Base-by-base conservation (phyloP, 352 stramenopile genomes). In the Thalassiosira hispida region DNA sequence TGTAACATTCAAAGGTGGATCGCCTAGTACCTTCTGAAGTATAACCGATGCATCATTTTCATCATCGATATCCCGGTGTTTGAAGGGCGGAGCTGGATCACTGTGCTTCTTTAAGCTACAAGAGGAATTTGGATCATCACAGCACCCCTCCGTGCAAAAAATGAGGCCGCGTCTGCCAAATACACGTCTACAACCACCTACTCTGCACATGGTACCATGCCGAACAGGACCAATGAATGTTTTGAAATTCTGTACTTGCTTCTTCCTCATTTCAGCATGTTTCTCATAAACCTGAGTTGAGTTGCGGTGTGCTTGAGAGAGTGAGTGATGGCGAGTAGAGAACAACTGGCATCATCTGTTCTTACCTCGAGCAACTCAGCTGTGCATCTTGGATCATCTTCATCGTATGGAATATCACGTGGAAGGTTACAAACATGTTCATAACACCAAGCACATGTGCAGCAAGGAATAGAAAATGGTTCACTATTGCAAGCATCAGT, bases 111-210 rank as follows among this genome's bases (percentile, higher is more conserved):
- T 77, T 1, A 68, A 73, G 23, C 35, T 59, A 31, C 69, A 78
- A 25, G 33, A 60, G 22, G 47, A 56, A 22, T 65, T 33, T 2
- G 57, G 57, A 20, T 71, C 59, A 31, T 68, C 31, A 22, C 56
- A 81, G n/a, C 73, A 82, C 0, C 80, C 80, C 57, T 88, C 81
- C 0, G 77, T 85, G 59, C 81, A 88, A 49, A 88, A 88, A 27
- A 77, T 51, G 38, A 75, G 55, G 16, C 75, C 81, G 14, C 75
- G 56, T 61, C 76, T 51, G 38, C 81, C 81, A 75, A 74, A 85
- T 9, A 85, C 8, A 12, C 81, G 71, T 53, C 77, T 67, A 61
- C 81, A 88, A 16, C 76, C 76, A 47, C 27, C 27, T 18, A 23
- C 35, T 44, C 64, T 71, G 40, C 81, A 88, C 11, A 72, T 22